Evolutionary conservation across 345 rosid genomes (phyloP), one percentile per base, ranked within the genome.

Genomic region (Salix brachista): DNA sequence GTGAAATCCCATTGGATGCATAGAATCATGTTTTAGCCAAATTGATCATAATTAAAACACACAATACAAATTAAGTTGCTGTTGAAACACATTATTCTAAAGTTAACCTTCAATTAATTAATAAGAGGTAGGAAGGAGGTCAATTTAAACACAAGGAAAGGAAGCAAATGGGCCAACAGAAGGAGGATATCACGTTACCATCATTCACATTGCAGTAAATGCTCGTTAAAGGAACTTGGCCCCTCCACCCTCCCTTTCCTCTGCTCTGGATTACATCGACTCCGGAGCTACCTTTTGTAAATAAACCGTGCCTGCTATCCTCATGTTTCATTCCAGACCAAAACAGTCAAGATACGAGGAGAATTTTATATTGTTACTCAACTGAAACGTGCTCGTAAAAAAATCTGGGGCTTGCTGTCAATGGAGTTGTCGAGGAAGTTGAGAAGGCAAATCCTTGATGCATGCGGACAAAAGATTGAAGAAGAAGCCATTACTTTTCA

Each of bases 101-200:
- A 73, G 68, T 46, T 48, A 50, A 32, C 14, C 6, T 18, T 50
- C 42, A 34, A 61, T 34, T 60, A 21, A 71, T 66, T 4, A 50
- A 36, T 5, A 36, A 1, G 67, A 39, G 23, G 19, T 25, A 44
- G 36, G 39, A 10, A 39, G n/a, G 34, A 65, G 46, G 58, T 78
- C 80, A 70, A 70, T 37, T 77, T 30, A 70, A 77, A 23, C 61
- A 37, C 19, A 36, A 65, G 71, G 36, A 61, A 77, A 78, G 65
- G 76, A 78, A 65, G 23, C 64, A 0, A 23, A 65, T 64, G 69
- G 75, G 26, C 50, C 52, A 77, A 34, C 75, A 70, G 26, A 4
- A 65, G 48, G 70, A 71, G 11, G 75, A 37, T 65, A 6, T 12
- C 64, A 34, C 9, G 80, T 71, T 41, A 32, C 48, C 65, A 73